A percentile compares a stretch with the other conserved stretches of the same genome.
These are phyloP conservation scores for Piromyces sp. DNA, from an alignment of 192 early-diverging fungal species.

Conservation along the genomic window DNA sequence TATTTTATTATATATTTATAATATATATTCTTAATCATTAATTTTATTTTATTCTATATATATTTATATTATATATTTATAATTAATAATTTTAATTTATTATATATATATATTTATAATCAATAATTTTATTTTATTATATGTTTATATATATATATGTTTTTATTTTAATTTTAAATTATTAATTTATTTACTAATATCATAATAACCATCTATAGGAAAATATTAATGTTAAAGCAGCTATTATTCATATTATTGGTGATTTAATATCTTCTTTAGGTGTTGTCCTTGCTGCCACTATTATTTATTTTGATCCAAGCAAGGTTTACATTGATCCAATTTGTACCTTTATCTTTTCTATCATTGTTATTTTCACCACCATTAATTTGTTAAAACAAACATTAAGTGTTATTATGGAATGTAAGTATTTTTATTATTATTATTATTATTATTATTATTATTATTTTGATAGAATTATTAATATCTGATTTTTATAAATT, in stretches of 20 bases:
- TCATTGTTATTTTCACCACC: constrained; percentile 56
- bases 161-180: no score
- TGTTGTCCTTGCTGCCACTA: constrained; percentile 53
- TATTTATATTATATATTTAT: no score
- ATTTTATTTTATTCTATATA: no score
- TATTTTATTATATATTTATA: no score
- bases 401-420: constrained; percentile 56
- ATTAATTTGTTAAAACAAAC: constrained; percentile 42
- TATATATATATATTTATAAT: no score
- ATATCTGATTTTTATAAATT: no score
- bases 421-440: constrained; percentile 11
- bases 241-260: constrained; percentile 60
- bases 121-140: no score
- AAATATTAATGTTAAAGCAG: constrained; percentile 54
- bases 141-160: no score
- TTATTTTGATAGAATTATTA: not conserved
- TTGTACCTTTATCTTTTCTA: constrained; percentile 66
- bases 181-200: no score
- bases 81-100: no score
- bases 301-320: constrained; percentile 39
- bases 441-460: not conserved
- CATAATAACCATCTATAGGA: no score
- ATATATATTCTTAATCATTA: no score
- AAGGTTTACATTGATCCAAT: constrained; percentile 53
- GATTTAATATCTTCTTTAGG: constrained; percentile 63